A percentile compares a stretch with the other conserved stretches of the same genome.
phyloP scores from a whole-genome alignment of 306 rosid species.

The Citrullus mucosospermus region DNA sequence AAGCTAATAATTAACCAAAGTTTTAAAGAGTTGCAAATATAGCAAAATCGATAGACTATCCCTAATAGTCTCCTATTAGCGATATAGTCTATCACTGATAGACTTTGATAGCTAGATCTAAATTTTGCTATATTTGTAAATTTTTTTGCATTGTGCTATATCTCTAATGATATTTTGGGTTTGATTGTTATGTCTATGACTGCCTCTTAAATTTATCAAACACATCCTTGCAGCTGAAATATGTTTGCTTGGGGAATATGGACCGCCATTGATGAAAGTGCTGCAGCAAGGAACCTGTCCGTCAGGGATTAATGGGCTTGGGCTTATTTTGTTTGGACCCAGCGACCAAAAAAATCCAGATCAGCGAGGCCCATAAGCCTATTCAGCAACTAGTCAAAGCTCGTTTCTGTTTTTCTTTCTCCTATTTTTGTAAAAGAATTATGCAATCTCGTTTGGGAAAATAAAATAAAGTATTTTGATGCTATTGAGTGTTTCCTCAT shows the following conservation, averaged over 20 bases:
- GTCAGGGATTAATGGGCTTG: background rate
- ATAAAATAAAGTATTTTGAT: background rate
- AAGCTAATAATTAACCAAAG: too few relatives aligned
- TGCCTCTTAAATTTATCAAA: background rate
- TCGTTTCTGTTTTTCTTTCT: background rate
- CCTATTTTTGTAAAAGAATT: background rate
- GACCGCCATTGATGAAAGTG: slow-evolving; percentile 35
- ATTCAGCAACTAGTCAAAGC: background rate
- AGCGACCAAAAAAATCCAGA: background rate
- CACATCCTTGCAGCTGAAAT: slow-evolving; percentile 49
- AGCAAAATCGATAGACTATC: too few relatives aligned
- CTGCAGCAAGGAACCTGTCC: background rate
- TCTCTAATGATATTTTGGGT: too few relatives aligned
- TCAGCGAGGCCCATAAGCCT: background rate
- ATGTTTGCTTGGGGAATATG: slow-evolving; percentile 89
- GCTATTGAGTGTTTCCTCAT: background rate
- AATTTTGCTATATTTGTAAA: too few relatives aligned
- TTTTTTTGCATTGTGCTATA: too few relatives aligned
- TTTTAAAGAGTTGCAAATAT: too few relatives aligned
- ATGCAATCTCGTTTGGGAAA: background rate
- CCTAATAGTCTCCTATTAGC: too few relatives aligned
- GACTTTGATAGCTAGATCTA: too few relatives aligned
- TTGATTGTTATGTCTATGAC: too few relatives aligned
- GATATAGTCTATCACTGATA: too few relatives aligned
- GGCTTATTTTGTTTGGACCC: background rate